These are phyloP conservation scores for Candida sp. DNA, from an alignment of 1,139 yeast species.

Conservation along the genomic window DNA sequence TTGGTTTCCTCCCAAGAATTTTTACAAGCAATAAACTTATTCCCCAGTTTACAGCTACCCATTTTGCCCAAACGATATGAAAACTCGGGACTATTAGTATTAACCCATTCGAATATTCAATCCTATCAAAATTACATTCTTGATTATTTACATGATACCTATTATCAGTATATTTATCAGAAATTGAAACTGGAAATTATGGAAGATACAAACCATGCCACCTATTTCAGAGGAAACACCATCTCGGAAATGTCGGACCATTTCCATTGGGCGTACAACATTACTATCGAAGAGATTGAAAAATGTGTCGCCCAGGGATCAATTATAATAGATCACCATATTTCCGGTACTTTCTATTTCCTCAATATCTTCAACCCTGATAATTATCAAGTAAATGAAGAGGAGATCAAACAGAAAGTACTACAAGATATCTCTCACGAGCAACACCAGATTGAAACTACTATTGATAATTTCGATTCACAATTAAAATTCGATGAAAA, in stretches of 20 bases:
- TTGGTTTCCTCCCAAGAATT: slow-evolving; percentile 31
- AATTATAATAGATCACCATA: slow-evolving; percentile 64
- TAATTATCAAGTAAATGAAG: slow-evolving; percentile 11
- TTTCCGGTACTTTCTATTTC: slow-evolving; percentile 53
- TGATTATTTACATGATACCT: slow-evolving; percentile 20
- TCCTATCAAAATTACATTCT: slow-evolving; percentile 21
- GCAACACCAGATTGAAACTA: slow-evolving; percentile 9
- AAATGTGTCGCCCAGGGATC: slow-evolving; percentile 55
- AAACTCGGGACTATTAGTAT: slow-evolving; percentile 32
- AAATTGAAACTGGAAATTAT: slow-evolving; percentile 21
- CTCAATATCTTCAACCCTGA: slow-evolving; percentile 21
- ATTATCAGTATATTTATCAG: slow-evolving; percentile 20
- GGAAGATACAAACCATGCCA: slow-evolving; percentile 20
- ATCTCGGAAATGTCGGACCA: slow-evolving; percentile 34
- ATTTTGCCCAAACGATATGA: slow-evolving; percentile 27
- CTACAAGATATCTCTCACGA: slow-evolving; percentile 15
- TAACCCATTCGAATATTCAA: slow-evolving; percentile 16
- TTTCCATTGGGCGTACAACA: slow-evolving; percentile 63
- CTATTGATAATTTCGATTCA: background rate
- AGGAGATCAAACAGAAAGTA: slow-evolving; percentile 9
- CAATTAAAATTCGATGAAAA: background rate
- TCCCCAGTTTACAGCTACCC: slow-evolving; percentile 32
- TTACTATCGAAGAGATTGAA: slow-evolving; percentile 66
- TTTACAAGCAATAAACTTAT: slow-evolving; percentile 24
- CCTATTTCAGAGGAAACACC: slow-evolving; percentile 31